Conservation (phyloP, 2,329 filamentous ascomycete species). For the Exophiala spinifera region DNA sequence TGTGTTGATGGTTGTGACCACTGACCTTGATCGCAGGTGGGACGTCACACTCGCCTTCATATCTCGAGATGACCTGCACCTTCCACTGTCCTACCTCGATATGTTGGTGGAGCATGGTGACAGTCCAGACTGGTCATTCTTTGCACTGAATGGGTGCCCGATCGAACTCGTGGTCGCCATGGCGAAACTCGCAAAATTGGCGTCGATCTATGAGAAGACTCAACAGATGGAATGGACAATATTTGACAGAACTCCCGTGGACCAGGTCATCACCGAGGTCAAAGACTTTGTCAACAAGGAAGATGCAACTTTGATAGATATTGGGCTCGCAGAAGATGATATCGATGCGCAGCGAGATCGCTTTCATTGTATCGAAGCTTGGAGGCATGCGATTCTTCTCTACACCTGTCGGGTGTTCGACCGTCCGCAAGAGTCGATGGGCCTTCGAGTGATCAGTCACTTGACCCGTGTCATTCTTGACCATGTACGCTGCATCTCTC, state of each 20-base stretch:
- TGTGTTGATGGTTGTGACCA: not conserved
- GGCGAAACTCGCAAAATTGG: constrained; percentile 32
- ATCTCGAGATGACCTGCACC: constrained; percentile 31
- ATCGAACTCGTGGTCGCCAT: constrained; percentile 31
- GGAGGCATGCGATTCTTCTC: constrained; percentile 35
- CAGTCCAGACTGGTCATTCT: constrained; percentile 33
- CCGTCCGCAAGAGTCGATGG: constrained; percentile 7
- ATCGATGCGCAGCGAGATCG: constrained; percentile 29
- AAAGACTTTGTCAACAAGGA: constrained; percentile 27
- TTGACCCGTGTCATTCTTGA: constrained; percentile 34
- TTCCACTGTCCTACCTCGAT: constrained; percentile 29
- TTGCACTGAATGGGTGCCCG: constrained; percentile 36
- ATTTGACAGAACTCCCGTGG: constrained; percentile 29
- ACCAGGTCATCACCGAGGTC: constrained; percentile 14
- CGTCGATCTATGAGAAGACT: constrained; percentile 32
- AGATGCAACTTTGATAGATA: constrained; percentile 7
- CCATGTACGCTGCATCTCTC: constrained; percentile 33
- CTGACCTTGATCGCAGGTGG: constrained; percentile 9
- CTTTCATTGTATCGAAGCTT: constrained; percentile 37
- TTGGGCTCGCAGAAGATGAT: not conserved
- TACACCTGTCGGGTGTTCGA: constrained; percentile 36
- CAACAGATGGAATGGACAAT: constrained; percentile 34
- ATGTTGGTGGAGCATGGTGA: constrained; percentile 25
- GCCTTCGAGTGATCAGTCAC: constrained; percentile 21
- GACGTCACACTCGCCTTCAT: constrained; percentile 37